These are phyloP conservation scores for Hawksworthiomyces lignivorus DNA, from an alignment of 2,329 filamentous ascomycete genomes.

Conservation along the genomic window DNA sequence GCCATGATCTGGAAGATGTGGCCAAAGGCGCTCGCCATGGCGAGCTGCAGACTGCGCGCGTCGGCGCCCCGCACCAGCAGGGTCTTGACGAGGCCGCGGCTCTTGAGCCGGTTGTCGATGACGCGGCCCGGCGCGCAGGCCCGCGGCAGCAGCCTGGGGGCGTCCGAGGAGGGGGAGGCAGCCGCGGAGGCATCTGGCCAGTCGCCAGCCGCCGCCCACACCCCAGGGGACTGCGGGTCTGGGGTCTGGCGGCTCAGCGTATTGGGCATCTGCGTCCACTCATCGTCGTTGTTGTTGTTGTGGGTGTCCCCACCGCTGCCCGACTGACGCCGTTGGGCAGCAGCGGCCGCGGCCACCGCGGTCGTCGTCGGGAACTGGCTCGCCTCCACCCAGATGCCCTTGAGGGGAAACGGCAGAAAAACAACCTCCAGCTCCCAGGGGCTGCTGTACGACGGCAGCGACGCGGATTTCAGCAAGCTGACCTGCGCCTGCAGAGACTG, in stretches of 20 bases:
- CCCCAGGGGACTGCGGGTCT: conserved; percentile 38
- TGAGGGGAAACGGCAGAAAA: conserved; percentile 61
- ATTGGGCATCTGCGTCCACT: conserved; percentile 49
- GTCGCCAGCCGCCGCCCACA: not conserved
- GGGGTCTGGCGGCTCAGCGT: conserved; percentile 35
- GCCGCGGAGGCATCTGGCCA: not conserved
- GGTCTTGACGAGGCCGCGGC: conserved; percentile 61
- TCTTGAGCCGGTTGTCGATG: conserved; percentile 64
- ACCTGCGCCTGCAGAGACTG: conserved; percentile 3
- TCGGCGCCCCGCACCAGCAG: conserved; percentile 55
- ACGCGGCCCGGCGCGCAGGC: conserved; percentile 57
- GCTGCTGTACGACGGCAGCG: conserved; percentile 51
- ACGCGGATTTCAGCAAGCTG: conserved; percentile 24
- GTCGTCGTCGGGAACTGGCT: conserved; percentile 36
- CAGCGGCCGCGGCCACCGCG: conserved; percentile 9
- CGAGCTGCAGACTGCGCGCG: conserved; percentile 58
- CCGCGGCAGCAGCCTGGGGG: conserved; percentile 59
- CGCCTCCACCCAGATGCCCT: conserved; percentile 45
- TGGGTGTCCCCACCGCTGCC: conserved; percentile 5
- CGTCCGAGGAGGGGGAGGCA: conserved; percentile 18
- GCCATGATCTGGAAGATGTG: conserved; percentile 41
- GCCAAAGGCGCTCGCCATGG: conserved; percentile 56
- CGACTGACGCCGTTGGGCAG: conserved; percentile 22
- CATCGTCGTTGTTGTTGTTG: conserved; percentile 27
- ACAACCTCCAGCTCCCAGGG: conserved; percentile 74